Evolutionary conservation across 2,329 filamentous ascomycete species (phyloP).

Genomic region (Boeremia exigua): DNA sequence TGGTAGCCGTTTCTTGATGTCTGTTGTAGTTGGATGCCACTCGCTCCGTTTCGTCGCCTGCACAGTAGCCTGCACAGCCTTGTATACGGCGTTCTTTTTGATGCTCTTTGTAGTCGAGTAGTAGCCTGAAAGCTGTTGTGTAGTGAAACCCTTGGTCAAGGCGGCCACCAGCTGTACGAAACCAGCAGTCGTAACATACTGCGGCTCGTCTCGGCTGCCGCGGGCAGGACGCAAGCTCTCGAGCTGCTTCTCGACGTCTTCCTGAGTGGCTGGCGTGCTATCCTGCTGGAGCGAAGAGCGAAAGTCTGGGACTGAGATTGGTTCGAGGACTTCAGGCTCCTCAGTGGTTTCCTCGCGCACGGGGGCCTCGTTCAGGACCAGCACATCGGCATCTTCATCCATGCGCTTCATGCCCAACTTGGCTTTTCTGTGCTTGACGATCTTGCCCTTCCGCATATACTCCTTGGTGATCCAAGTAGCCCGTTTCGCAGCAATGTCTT

Average conservation of each 20-base stretch:
- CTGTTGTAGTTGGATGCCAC: constrained; percentile 39
- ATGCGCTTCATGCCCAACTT: constrained; percentile 40
- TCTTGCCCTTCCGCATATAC: constrained; percentile 27
- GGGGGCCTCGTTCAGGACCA: constrained; percentile 41
- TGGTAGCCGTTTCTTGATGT: constrained; percentile 33
- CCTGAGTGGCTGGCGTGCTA: constrained; percentile 24
- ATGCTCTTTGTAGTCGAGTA: constrained; percentile 37
- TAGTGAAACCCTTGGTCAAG: constrained; percentile 38
- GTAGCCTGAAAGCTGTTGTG: constrained; percentile 39
- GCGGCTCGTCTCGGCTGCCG: constrained; percentile 27
- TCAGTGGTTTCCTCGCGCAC: constrained; percentile 8
- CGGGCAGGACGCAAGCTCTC: constrained; percentile 38
- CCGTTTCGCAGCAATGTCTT: neutral
- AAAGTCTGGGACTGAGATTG: constrained; percentile 29
- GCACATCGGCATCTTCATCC: constrained; percentile 44
- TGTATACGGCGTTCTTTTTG: constrained; percentile 19
- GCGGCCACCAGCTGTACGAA: constrained; percentile 34
- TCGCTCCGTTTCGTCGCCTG: constrained; percentile 32
- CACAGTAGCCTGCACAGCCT: constrained; percentile 24
- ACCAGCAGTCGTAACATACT: constrained; percentile 36
- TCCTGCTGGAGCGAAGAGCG: constrained; percentile 37
- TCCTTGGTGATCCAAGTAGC: constrained; percentile 3
- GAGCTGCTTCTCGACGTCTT: constrained; percentile 41
- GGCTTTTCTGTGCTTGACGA: constrained; percentile 37
- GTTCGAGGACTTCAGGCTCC: constrained; percentile 15